Evolutionary conservation across 1,284 basidiomycete genomes (phyloP).

Genomic region (Ceraceosorus guamensis): DNA sequence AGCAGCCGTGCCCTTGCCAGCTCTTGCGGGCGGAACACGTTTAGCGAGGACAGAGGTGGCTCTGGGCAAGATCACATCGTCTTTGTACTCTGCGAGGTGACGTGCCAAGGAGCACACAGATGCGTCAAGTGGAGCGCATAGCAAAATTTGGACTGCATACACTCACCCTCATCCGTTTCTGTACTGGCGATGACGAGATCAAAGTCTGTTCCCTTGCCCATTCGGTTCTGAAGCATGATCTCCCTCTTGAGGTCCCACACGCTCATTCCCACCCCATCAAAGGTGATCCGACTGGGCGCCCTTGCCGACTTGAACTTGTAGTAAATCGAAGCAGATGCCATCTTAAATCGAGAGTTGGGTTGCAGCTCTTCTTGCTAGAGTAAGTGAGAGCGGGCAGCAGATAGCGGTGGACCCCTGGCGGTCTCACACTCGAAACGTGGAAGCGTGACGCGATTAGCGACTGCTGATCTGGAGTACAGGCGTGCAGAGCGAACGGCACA

Average conservation of each 20-base stretch:
- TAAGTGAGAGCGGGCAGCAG: background rate
- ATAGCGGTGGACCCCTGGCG: no score
- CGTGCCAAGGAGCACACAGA: no score
- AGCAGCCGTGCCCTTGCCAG: slow-evolving; percentile 85
- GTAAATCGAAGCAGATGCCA: slow-evolving; percentile 62
- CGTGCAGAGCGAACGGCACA: no score
- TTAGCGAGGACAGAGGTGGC: slow-evolving; percentile 90
- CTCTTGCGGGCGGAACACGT: slow-evolving; percentile 71
- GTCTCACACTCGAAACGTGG: no score
- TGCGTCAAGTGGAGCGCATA: background rate
- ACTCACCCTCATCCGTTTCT: slow-evolving; percentile 35
- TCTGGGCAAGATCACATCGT: slow-evolving; percentile 79
- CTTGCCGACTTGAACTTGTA: slow-evolving; percentile 95
- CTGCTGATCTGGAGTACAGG: no score
- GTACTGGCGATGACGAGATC: slow-evolving; percentile 70
- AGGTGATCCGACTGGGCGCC: slow-evolving; percentile 88
- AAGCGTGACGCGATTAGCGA: no score
- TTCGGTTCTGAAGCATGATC: slow-evolving; percentile 90
- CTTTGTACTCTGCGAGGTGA: slow-evolving; percentile 67
- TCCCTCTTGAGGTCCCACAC: slow-evolving; percentile 99
- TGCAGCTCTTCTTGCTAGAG: background rate
- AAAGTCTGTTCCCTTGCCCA: slow-evolving; percentile 93
- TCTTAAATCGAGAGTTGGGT: slow-evolving; percentile 9
- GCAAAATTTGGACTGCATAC: background rate
- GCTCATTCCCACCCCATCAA: slow-evolving; percentile 96